These are phyloP conservation scores for Lodderomyces metapsilosis DNA, from an alignment of 1,139 yeast species.

Conservation along the genomic window DNA sequence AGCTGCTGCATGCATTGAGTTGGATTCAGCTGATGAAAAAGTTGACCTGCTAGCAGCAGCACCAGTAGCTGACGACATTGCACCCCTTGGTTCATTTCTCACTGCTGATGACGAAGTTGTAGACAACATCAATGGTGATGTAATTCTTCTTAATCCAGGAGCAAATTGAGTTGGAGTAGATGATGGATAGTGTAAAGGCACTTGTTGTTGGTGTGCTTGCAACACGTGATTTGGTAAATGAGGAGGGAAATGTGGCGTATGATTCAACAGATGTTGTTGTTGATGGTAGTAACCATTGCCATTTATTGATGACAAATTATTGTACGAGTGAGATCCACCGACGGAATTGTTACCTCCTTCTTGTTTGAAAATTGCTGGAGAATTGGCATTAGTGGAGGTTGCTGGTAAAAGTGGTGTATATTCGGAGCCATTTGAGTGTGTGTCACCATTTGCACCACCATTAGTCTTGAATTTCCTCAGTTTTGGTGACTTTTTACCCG, in stretches of 20 bases:
- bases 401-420: slow-evolving; percentile 31
- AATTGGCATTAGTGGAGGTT: slow-evolving; percentile 12
- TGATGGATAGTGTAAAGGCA: slow-evolving; percentile 64
- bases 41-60: neutral
- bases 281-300: slow-evolving; percentile 1
- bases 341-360: neutral
- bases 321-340: neutral
- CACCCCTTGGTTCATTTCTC: slow-evolving; percentile 18
- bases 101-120: slow-evolving; percentile 44
- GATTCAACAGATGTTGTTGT: slow-evolving; percentile 8
- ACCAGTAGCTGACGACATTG: neutral
- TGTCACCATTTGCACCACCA: slow-evolving; percentile 13
- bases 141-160: slow-evolving; percentile 59
- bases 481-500: slow-evolving; percentile 35
- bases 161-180: slow-evolving; percentile 73
- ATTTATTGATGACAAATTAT: neutral
- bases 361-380: slow-evolving; percentile 12
- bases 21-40: slow-evolving; percentile 12
- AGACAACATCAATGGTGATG: slow-evolving; percentile 59
- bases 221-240: slow-evolving; percentile 21
- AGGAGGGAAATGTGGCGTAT: slow-evolving; percentile 3
- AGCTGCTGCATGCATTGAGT: slow-evolving; percentile 47
- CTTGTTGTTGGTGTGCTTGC: slow-evolving; percentile 34
- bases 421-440: slow-evolving; percentile 12
- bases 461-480: slow-evolving; percentile 21